phyloP scores from a whole-genome alignment of 768 basidiomycete genomes.

The Phallus indusiatus region DNA sequence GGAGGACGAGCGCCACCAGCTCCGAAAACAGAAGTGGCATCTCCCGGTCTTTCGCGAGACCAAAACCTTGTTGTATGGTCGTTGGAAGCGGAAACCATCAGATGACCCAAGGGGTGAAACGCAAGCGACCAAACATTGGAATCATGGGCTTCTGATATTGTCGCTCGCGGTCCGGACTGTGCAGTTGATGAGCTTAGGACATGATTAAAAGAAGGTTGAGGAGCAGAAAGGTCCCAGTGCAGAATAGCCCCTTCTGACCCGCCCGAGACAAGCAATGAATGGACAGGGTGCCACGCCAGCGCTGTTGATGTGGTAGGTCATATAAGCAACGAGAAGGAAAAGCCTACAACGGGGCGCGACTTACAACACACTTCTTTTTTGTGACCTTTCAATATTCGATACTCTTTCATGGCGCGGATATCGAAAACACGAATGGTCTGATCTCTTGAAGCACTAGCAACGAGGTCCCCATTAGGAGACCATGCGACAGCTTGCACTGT shows the following conservation, averaged over 20 bases:
- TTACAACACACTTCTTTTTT: conserved; percentile 96
- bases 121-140: conserved; percentile 94
- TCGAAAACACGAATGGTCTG: conserved; percentile 94
- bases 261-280: conserved; percentile 86
- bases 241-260: conserved; percentile 91
- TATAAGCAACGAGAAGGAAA: not conserved
- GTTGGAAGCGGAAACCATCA: conserved; percentile 90
- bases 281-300: conserved; percentile 92
- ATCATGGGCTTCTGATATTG: conserved; percentile 94
- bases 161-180: conserved; percentile 54
- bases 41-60: conserved; percentile 87
- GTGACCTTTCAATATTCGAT: conserved; percentile 86
- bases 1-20: conserved; percentile 82
- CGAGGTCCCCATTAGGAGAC: conserved; percentile 90
- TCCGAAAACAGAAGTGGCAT: conserved; percentile 64
- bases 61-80: conserved; percentile 99
- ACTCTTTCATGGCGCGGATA: conserved; percentile 96
- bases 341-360: conserved; percentile 22
- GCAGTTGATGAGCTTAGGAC: conserved; percentile 20
- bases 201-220: conserved; percentile 15
- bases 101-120: conserved; percentile 92
- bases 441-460: conserved; percentile 92
- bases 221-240: conserved; percentile 79
- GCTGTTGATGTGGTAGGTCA: conserved; percentile 38
- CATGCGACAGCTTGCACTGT: conserved; percentile 89